Conservation (phyloP, 768 basidiomycete species). For the Dacryopinax primogenitus region DNA sequence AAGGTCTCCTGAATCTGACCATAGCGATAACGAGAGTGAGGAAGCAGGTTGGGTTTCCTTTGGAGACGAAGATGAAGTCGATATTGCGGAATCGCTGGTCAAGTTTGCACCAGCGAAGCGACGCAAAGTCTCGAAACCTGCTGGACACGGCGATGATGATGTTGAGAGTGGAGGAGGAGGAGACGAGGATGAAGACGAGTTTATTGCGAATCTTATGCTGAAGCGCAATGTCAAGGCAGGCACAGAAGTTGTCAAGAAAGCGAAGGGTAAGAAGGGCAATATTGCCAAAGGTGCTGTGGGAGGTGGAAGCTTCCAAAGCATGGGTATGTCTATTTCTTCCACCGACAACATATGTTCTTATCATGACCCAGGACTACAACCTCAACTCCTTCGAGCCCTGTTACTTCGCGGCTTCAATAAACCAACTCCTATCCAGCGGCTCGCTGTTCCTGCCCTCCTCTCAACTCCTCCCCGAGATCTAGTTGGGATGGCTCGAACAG, state of each 20-base stretch:
- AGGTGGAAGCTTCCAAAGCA: slow-evolving; percentile 90
- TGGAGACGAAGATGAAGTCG: slow-evolving; percentile 15
- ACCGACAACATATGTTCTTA: background rate
- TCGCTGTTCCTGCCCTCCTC: slow-evolving; percentile 74
- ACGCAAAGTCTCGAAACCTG: background rate
- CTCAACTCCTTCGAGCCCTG: slow-evolving; percentile 68
- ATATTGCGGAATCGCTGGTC: slow-evolving; percentile 9
- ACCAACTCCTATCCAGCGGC: slow-evolving; percentile 92
- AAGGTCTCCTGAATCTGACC: background rate
- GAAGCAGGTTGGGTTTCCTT: background rate
- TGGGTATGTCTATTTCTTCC: slow-evolving; percentile 46
- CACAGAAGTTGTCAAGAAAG: slow-evolving; percentile 60
- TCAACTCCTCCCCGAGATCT: slow-evolving; percentile 77
- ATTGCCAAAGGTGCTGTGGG: slow-evolving; percentile 65
- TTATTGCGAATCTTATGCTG: slow-evolving; percentile 55
- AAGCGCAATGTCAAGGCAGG: slow-evolving; percentile 65
- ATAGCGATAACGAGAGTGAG: background rate
- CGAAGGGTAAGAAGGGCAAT: slow-evolving; percentile 49
- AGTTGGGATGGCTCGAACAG: slow-evolving; percentile 96
- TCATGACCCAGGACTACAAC: slow-evolving; percentile 52
- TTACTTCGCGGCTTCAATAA: slow-evolving; percentile 86
- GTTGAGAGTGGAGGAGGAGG: slow-evolving; percentile 27
- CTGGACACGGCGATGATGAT: background rate
- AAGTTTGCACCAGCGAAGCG: background rate
- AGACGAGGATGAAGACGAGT: slow-evolving; percentile 42